These are phyloP conservation scores for Bremia lactucae DNA, from an alignment of 352 stramenopile species.

Conservation along the genomic window DNA sequence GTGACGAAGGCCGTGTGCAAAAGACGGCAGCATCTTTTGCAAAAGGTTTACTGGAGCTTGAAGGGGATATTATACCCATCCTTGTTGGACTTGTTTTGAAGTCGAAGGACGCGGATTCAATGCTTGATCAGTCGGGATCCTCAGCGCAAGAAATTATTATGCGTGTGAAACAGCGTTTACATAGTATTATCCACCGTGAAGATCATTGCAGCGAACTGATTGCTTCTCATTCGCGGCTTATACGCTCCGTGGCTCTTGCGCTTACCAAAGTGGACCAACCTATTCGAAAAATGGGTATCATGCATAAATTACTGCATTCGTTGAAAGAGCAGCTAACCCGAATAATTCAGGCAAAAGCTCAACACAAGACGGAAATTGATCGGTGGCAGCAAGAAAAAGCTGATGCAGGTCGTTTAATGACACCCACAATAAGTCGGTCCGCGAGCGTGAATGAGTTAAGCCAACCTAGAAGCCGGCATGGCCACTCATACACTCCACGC, in stretches of 20 bases:
- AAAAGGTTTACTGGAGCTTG: slow-evolving; percentile 97
- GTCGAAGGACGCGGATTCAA: slow-evolving; percentile 87
- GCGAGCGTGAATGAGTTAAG: slow-evolving; percentile 54
- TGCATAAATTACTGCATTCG: slow-evolving; percentile 87
- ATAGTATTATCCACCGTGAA: slow-evolving; percentile 78
- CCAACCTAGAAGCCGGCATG: slow-evolving; percentile 33
- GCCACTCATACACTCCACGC: slow-evolving; percentile 41
- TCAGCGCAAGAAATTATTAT: slow-evolving; percentile 88
- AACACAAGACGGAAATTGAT: slow-evolving; percentile 38
- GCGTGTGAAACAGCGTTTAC: slow-evolving; percentile 79
- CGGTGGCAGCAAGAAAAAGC: slow-evolving; percentile 41
- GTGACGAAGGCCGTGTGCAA: slow-evolving; percentile 98
- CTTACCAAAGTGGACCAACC: slow-evolving; percentile 84
- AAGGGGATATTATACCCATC: slow-evolving; percentile 99
- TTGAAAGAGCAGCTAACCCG: slow-evolving; percentile 89
- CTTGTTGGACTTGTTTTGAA: slow-evolving; percentile 90
- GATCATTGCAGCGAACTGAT: slow-evolving; percentile 73
- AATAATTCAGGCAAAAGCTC: slow-evolving; percentile 68
- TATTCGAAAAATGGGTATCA: slow-evolving; percentile 88
- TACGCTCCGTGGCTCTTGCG: slow-evolving; percentile 71
- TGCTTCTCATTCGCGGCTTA: slow-evolving; percentile 64
- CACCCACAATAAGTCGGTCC: slow-evolving; percentile 42
- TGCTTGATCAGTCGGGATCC: slow-evolving; percentile 97
- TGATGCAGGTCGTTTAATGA: slow-evolving; percentile 14
- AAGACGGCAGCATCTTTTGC: slow-evolving; percentile 99